Percentiles rank a stretch among this genome's conserved stretches.
These are phyloP conservation scores for Pichia insulana DNA, from an alignment of 805 yeast genomes.

Conservation along the genomic window DNA sequence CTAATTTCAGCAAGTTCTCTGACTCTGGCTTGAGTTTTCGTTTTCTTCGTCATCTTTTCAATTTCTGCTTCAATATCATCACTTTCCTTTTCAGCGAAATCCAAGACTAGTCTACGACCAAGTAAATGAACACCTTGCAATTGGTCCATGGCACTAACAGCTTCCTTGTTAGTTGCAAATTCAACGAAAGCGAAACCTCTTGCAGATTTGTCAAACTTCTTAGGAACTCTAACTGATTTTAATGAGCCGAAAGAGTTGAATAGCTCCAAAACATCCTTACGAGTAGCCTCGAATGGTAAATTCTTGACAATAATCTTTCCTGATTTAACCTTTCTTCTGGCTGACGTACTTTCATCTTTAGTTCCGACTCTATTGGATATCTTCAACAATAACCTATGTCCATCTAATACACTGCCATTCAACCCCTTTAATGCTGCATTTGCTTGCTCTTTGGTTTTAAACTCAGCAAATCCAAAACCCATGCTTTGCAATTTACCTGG, in stretches of 20 bases:
- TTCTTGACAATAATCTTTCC: conserved; percentile 89
- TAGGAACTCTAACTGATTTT: conserved; percentile 91
- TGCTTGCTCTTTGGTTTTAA: conserved; percentile 71
- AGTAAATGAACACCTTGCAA: conserved; percentile 92
- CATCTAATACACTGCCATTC: conserved; percentile 75
- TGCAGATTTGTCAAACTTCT: conserved; percentile 89
- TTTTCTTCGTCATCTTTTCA: conserved; percentile 81
- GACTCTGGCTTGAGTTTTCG: conserved; percentile 69
- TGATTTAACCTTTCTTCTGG: conserved; percentile 33
- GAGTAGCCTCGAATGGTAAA: conserved; percentile 91
- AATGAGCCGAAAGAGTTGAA: conserved; percentile 93
- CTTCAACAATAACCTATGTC: conserved; percentile 84
- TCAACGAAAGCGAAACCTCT: conserved; percentile 98
- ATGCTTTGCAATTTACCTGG: conserved; percentile 65
- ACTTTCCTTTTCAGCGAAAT: conserved; percentile 78
- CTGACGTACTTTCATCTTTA: conserved; percentile 28
- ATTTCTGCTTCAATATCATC: conserved; percentile 85
- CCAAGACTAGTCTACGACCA: conserved; percentile 91
- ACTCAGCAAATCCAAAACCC: conserved; percentile 98
- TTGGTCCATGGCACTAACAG: conserved; percentile 88
- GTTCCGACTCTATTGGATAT: conserved; percentile 64
- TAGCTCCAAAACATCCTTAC: conserved; percentile 86
- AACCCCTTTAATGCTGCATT: conserved; percentile 60
- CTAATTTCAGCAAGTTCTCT: conserved; percentile 62
- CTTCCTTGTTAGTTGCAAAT: conserved; percentile 78